Evolutionary conservation across 179 eudicot genomes (phyloP).

Genomic region (Sideroxylon spinosum): DNA sequence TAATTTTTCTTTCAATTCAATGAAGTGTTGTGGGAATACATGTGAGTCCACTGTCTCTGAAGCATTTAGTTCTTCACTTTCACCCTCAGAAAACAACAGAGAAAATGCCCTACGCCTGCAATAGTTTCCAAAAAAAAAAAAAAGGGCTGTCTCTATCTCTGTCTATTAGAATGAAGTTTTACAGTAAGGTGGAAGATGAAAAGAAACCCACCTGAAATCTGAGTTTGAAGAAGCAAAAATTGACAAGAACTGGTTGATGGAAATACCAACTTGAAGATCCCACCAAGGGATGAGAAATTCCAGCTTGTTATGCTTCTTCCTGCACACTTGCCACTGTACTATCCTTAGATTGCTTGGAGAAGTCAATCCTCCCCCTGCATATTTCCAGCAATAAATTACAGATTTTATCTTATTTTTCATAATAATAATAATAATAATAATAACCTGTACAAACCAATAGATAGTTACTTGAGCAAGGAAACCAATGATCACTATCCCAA

Average conservation of each 20-base stretch:
- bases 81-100: slow-evolving; percentile 58
- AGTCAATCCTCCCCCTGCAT: slow-evolving; percentile 91
- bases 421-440: neutral
- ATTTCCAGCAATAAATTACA: slow-evolving; percentile 46
- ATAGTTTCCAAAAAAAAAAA: neutral
- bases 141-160: neutral
- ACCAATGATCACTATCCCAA: slow-evolving; percentile 95
- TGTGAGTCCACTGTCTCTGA: slow-evolving; percentile 75
- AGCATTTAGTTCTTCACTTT: slow-evolving; percentile 72
- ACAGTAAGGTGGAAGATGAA: neutral
- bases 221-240: slow-evolving; percentile 81
- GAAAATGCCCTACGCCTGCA: slow-evolving; percentile 83
- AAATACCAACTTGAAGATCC: slow-evolving; percentile 89
- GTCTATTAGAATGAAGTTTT: neutral
- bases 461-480: slow-evolving; percentile 81
- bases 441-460: no score
- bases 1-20: slow-evolving; percentile 50
- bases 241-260: slow-evolving; percentile 84
- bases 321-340: slow-evolving; percentile 89
- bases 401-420: slow-evolving; percentile 36
- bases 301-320: slow-evolving; percentile 64
- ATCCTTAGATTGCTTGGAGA: slow-evolving; percentile 79
- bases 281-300: slow-evolving; percentile 97
- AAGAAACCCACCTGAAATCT: slow-evolving; percentile 63
- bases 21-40: slow-evolving; percentile 59